Evolutionary conservation across 305 asterid genomes (phyloP).

Genomic region (Caryopteris hybrid): DNA sequence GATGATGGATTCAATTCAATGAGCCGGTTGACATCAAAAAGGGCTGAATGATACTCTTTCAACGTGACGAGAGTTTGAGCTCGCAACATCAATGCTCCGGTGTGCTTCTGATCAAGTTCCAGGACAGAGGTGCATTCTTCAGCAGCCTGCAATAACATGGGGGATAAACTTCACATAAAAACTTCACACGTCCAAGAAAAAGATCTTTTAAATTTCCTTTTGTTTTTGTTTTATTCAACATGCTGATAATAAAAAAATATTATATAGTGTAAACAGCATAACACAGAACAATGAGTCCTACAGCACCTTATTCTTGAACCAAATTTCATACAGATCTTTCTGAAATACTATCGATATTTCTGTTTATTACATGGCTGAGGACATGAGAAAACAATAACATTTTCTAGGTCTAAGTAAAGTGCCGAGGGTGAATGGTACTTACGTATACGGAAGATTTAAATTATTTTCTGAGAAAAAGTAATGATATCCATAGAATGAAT

Average conservation of each 20-base stretch:
- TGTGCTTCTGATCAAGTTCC: slow-evolving; percentile 86
- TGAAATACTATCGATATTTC: background rate
- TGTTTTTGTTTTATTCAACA: background rate
- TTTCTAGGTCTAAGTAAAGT: background rate
- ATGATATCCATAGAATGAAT: background rate
- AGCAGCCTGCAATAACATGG: slow-evolving; percentile 60
- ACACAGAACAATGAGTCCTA: background rate
- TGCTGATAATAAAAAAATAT: background rate
- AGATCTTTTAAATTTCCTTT: background rate
- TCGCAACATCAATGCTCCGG: slow-evolving; percentile 92
- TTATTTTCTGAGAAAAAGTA: background rate
- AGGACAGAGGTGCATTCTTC: slow-evolving; percentile 91
- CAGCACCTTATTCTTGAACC: background rate
- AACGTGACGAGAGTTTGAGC: slow-evolving; percentile 93
- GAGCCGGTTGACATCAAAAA: slow-evolving; percentile 85
- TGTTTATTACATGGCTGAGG: background rate
- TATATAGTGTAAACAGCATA: background rate
- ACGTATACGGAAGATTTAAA: background rate
- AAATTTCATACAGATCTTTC: background rate
- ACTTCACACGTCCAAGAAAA: background rate
- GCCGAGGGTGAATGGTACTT: background rate
- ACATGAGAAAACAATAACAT: background rate
- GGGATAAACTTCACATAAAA: slow-evolving; percentile 6
- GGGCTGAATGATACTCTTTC: slow-evolving; percentile 83
- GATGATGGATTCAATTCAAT: slow-evolving; percentile 87